Evolutionary conservation across 2,329 filamentous ascomycete species (phyloP).

Genomic region (Aspergillus floridensis): DNA sequence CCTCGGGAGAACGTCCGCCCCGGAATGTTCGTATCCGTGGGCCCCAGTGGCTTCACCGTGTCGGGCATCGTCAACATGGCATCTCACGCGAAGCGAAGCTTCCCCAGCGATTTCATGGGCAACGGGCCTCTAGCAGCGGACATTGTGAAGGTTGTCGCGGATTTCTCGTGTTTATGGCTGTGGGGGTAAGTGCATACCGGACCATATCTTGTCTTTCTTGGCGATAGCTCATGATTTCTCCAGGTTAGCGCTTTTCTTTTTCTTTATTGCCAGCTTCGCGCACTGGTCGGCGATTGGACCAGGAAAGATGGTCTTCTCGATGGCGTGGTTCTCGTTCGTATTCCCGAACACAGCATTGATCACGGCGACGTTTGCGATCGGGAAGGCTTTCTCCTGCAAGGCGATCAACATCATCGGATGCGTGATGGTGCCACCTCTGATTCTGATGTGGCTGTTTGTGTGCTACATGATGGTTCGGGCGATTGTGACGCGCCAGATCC

Average conservation of each 20-base stretch:
- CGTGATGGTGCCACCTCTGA: constrained; percentile 62
- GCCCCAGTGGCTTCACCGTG: constrained; percentile 69
- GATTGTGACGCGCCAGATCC: constrained; percentile 63
- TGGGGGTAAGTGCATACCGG: constrained; percentile 56
- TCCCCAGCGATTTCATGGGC: constrained; percentile 57
- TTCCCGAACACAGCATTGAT: constrained; percentile 76
- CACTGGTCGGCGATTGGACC: constrained; percentile 65
- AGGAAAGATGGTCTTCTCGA: constrained; percentile 68
- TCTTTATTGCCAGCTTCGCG: constrained; percentile 73
- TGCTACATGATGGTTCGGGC: constrained; percentile 68
- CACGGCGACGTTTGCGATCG: constrained; percentile 71
- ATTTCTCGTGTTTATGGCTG: constrained; percentile 72
- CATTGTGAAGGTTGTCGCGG: constrained; percentile 54
- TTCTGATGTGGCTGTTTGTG: constrained; percentile 67
- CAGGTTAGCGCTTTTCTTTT: constrained; percentile 79
- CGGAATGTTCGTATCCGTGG: constrained; percentile 82
- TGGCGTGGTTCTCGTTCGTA: constrained; percentile 83
- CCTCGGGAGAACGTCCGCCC: constrained; percentile 72
- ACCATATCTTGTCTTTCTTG: not conserved
- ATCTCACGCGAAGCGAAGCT: constrained; percentile 47
- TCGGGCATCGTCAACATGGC: constrained; percentile 61
- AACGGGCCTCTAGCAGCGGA: constrained; percentile 54
- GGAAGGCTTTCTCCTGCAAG: constrained; percentile 57
- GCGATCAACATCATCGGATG: constrained; percentile 67
- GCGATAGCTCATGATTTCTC: too few species aligned